Percentiles rank a stretch among this genome's conserved stretches.
These are phyloP conservation scores for Fragosphaeria purpurea DNA, from an alignment of 2,329 filamentous ascomycete genomes.

Conservation along the genomic window DNA sequence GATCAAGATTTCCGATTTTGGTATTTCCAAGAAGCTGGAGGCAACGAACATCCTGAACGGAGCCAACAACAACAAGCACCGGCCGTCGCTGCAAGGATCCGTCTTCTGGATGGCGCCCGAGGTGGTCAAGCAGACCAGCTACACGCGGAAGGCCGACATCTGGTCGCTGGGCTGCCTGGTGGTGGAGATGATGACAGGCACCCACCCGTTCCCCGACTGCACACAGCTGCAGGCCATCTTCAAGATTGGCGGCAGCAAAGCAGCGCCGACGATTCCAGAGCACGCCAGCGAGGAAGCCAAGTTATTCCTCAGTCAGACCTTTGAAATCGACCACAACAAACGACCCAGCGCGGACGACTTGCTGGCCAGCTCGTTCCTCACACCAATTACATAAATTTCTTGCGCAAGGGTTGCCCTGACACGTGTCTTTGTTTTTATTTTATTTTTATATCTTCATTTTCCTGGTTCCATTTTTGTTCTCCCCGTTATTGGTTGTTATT, in stretches of 20 bases:
- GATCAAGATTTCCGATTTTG: conserved; percentile 98
- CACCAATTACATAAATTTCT: conserved; percentile 45
- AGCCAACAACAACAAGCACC: conserved; percentile 56
- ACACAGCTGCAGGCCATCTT: conserved; percentile 97
- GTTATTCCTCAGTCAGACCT: conserved; percentile 76
- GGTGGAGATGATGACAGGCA: conserved; percentile 98
- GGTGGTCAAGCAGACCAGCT: conserved; percentile 94
- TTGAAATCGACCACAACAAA: conserved; percentile 91
- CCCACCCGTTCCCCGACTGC: conserved; percentile 92
- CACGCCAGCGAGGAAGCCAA: conserved; percentile 75
- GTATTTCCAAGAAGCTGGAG: conserved; percentile 96
- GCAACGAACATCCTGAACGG: conserved; percentile 71
- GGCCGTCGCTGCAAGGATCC: conserved; percentile 81
- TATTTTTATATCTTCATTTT: conserved; percentile 6
- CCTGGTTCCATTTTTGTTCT: neutral
- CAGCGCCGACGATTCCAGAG: conserved; percentile 80
- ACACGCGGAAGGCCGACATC: conserved; percentile 97
- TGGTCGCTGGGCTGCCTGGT: conserved; percentile 96
- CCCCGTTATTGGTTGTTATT: neutral
- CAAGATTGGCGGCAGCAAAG: conserved; percentile 86
- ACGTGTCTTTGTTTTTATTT: neutral
- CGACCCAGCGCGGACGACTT: conserved; percentile 87
- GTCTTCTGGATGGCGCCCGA: conserved; percentile 99
- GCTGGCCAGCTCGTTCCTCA: conserved; percentile 72
- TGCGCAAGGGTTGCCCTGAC: too few species aligned